Evolutionary conservation across 2,329 filamentous ascomycete genomes (phyloP), one percentile per base, ranked within the genome.

Genomic region (Scortechinia acanthostroma): DNA sequence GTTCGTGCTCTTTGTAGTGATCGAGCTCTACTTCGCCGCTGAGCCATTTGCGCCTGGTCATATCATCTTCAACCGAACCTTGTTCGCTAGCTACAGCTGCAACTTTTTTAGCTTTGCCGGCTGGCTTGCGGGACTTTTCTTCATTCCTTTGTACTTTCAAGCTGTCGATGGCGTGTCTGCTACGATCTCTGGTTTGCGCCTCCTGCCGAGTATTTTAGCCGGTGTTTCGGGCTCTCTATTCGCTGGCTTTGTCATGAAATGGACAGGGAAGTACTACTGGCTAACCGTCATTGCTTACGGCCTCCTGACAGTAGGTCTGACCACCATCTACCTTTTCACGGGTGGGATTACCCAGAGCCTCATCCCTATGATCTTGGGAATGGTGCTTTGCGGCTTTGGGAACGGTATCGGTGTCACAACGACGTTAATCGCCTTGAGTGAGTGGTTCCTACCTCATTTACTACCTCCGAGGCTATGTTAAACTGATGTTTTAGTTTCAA

Each of bases 111-210:
- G 70, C 42, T 78, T 80, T 48, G 70, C 64, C 3, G 74, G 73
- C 14, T 80, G 71, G 68, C 60, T 81, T 40, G 66, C 73, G 0
- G 63, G 64, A 0, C 49, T 80, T 2, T 83, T 81, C 60, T 82
- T 79, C 58, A 62, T 81, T 13, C 78, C 79, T 3, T 61, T 83
- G 3, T 82, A 77, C 58, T 83, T 76, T 58, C 79, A 83, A 53
- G 77, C 76, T 2, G 73, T 74, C 1, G 65, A 76, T 42, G 70
- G 70, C 5, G 62, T 75, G 17, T 67, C 68, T 14, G 76, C 79
- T 3, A 74, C 74, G 0, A 61, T 68, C 45, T 73, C 79, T 4
- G 77, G 77, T 1, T 30, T 80, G 1, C 64, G 73, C 15, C 67
- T 83, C 4, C 59, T 83, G 25, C 79, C 79, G 0, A 65, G 65